Conservation (phyloP, 1,284 basidiomycete genomes). For the Apiotrichum laibachii region DNA sequence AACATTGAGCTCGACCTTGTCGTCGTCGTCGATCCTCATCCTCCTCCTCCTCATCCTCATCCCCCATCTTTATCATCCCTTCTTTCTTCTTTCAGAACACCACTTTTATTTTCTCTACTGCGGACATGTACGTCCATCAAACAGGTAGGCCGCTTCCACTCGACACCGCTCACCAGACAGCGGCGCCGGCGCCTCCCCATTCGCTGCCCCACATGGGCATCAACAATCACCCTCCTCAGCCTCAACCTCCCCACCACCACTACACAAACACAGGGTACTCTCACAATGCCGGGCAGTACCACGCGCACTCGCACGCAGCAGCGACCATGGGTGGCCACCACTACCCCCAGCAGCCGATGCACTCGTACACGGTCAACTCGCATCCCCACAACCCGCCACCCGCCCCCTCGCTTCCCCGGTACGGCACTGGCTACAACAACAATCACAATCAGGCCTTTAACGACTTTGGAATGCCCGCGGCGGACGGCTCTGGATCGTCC, state of each 20-base stretch:
- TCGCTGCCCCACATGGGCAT: conserved; percentile 1
- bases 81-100: no score
- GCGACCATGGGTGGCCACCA: no score
- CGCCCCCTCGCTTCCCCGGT: not conserved
- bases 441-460: not conserved
- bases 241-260: not conserved
- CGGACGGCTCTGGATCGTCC: not conserved
- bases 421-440: not conserved
- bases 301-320: no score
- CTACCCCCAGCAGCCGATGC: not conserved
- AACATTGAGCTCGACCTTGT: not conserved
- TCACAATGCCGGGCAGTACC: not conserved
- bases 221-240: not conserved
- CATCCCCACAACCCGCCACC: not conserved
- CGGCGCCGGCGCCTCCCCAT: conserved; percentile 7
- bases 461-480: conserved; percentile 4
- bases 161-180: not conserved
- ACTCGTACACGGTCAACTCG: conserved; percentile 4
- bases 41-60: not conserved
- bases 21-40: not conserved
- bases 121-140: conserved; percentile 4
- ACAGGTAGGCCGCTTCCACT: not conserved
- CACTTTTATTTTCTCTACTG: not conserved
- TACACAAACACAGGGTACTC: not conserved
- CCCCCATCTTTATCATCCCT: not conserved